phyloP scores from a whole-genome alignment of 2,329 filamentous ascomycete genomes.

The Eutypella sp. region DNA sequence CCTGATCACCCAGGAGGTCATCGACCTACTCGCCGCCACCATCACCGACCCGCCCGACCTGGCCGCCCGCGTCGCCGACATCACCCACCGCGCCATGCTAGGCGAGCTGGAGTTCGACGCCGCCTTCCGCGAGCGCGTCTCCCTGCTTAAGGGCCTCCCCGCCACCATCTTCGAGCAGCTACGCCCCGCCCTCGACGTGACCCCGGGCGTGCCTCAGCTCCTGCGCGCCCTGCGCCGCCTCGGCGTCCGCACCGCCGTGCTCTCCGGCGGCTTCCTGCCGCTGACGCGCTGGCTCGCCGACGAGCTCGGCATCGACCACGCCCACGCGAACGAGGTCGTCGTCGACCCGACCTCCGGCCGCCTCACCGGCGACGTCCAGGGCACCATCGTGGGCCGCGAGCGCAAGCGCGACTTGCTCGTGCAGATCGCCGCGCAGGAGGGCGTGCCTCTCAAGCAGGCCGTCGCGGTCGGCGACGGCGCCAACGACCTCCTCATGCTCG shows the following conservation, averaged over 20 bases:
- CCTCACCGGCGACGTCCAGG: constrained; percentile 68
- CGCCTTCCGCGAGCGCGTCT: constrained; percentile 75
- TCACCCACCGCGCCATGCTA: constrained; percentile 91
- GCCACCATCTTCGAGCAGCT: constrained; percentile 75
- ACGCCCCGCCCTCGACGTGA: constrained; percentile 70
- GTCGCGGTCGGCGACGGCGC: constrained; percentile 77
- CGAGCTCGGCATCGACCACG: constrained; percentile 79
- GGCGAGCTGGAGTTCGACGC: constrained; percentile 90
- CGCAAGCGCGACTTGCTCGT: constrained; percentile 67
- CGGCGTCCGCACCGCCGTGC: constrained; percentile 82
- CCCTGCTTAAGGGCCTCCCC: constrained; percentile 74
- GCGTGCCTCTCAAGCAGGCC: constrained; percentile 59
- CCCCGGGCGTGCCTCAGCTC: constrained; percentile 72
- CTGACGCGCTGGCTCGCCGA: constrained; percentile 81
- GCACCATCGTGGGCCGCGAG: constrained; percentile 70
- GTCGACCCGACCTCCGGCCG: constrained; percentile 52
- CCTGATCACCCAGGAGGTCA: constrained; percentile 94
- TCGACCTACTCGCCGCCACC: constrained; percentile 85
- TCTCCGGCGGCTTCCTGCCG: constrained; percentile 89
- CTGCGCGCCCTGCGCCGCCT: constrained; percentile 69
- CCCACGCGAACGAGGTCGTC: constrained; percentile 79
- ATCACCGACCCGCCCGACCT: constrained; percentile 65
- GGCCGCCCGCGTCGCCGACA: constrained; percentile 77
- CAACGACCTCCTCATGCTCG: constrained; percentile 79
- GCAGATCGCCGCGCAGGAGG: constrained; percentile 65